phyloP scores from a whole-genome alignment of 2,329 filamentous ascomycete genomes.

The Hymenoscyphus scutula region DNA sequence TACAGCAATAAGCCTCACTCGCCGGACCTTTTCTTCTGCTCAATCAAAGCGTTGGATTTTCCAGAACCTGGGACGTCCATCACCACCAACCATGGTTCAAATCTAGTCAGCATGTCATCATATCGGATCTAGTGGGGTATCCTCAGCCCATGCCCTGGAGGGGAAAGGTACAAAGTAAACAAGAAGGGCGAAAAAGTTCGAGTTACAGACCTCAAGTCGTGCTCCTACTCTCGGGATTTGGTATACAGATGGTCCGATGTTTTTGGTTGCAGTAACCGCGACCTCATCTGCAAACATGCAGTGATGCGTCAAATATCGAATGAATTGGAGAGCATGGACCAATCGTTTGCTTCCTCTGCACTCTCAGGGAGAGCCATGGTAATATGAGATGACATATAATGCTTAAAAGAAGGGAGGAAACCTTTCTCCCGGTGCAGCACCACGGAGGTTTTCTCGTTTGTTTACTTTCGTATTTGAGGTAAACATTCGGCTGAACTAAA shows the following conservation, averaged over 20 bases:
- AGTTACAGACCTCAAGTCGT: not conserved
- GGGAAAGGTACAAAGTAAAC: not conserved
- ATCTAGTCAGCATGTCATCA: not conserved
- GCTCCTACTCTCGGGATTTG: not conserved
- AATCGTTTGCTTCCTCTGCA: not conserved
- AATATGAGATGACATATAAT: not conserved
- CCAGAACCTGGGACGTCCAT: not conserved
- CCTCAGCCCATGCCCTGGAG: not conserved
- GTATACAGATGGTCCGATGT: not conserved
- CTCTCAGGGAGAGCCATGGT: not conserved
- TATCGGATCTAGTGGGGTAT: not conserved
- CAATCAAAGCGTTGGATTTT: not conserved
- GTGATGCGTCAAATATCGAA: not conserved
- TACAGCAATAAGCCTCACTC: slow-evolving; percentile 1
- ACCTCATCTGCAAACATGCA: not conserved
- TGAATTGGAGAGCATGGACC: not conserved
- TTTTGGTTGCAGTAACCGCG: not conserved
- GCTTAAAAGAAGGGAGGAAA: not conserved
- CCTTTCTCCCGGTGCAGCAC: not conserved
- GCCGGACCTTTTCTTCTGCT: not conserved
- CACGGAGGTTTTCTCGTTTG: not conserved
- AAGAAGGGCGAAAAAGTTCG: not conserved
- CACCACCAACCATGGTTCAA: not conserved
- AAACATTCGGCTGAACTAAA: not conserved
- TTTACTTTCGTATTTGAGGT: not conserved